phyloP scores from a whole-genome alignment of 1,139 yeast species.

The Suhomyces coccinellae region DNA sequence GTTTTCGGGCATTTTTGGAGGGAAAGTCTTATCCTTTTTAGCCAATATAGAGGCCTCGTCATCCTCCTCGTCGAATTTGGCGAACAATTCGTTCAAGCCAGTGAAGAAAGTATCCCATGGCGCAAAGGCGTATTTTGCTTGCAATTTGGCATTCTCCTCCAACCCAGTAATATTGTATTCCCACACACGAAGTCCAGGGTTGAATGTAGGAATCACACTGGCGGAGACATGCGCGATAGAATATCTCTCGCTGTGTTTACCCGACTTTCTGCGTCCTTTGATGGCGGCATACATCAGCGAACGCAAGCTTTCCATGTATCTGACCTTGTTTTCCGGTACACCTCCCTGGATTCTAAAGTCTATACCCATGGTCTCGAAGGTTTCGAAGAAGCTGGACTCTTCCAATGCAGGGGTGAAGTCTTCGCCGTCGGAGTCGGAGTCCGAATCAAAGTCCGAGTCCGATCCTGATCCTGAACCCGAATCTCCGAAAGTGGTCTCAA shows the following conservation, averaged over 20 bases:
- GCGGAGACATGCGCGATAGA: conserved; percentile 70
- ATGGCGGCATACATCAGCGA: conserved; percentile 50
- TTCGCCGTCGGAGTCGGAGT: conserved; percentile 12
- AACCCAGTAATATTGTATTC: conserved; percentile 68
- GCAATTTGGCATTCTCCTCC: conserved; percentile 14
- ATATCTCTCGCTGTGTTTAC: conserved; percentile 56
- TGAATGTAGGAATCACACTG: conserved; percentile 82
- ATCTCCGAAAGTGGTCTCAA: background rate
- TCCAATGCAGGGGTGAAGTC: conserved; percentile 11
- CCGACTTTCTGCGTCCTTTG: conserved; percentile 46
- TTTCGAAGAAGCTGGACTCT: conserved; percentile 8
- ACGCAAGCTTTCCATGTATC: conserved; percentile 58
- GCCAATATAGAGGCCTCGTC: conserved; percentile 13
- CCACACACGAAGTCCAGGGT: conserved; percentile 82
- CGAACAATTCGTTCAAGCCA: conserved; percentile 39
- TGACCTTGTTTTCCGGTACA: conserved; percentile 63
- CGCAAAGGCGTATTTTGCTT: conserved; percentile 22
- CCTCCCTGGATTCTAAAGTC: conserved; percentile 48
- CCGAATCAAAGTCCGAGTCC: conserved; percentile 2
- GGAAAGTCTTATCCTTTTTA: conserved; percentile 61
- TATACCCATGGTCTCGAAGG: conserved; percentile 11
- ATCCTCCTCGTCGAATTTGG: conserved; percentile 18
- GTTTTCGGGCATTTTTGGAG: conserved; percentile 58
- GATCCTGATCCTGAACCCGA: conserved; percentile 9
- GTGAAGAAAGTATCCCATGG: conserved; percentile 60